Evolutionary conservation across 805 yeast genomes (phyloP).

Genomic region (Candida nanaspora): DNA sequence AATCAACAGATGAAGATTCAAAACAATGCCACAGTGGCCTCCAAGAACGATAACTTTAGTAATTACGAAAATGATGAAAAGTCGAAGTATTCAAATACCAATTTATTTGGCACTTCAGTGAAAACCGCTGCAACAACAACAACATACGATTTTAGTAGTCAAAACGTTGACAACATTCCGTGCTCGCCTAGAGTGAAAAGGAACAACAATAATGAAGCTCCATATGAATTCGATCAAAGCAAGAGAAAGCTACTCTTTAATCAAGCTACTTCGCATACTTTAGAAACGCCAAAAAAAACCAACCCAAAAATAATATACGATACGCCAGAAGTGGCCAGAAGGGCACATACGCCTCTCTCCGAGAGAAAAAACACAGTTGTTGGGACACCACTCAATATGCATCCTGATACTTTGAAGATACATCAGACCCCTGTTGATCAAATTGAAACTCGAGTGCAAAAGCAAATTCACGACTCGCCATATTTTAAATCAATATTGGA

Average conservation of each 20-base stretch:
- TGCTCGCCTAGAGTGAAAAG: slow-evolving; percentile 1
- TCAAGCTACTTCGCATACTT: background rate
- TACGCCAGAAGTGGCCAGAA: slow-evolving; percentile 21
- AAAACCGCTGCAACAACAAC: background rate
- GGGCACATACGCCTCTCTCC: slow-evolving; percentile 14
- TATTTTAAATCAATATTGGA: slow-evolving; percentile 10
- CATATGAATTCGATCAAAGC: background rate
- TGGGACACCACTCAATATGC: background rate
- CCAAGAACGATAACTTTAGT: background rate
- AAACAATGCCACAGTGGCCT: slow-evolving; percentile 1
- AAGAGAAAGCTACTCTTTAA: background rate
- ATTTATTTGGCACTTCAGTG: slow-evolving; percentile 6
- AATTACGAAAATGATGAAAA: slow-evolving; percentile 5
- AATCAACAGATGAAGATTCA: slow-evolving; percentile 3
- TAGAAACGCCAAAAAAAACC: background rate
- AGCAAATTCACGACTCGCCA: slow-evolving; percentile 3
- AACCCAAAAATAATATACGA: slow-evolving; percentile 2
- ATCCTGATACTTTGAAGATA: slow-evolving; percentile 1
- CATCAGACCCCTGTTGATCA: background rate
- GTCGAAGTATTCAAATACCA: slow-evolving; percentile 8
- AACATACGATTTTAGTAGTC: background rate
- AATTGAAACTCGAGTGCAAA: background rate
- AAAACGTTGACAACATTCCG: background rate
- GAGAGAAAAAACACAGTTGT: slow-evolving; percentile 6
- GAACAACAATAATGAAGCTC: slow-evolving; percentile 4